Evolutionary conservation across 2,329 filamentous ascomycete species (phyloP).

Genomic region (Zarea fungicola): DNA sequence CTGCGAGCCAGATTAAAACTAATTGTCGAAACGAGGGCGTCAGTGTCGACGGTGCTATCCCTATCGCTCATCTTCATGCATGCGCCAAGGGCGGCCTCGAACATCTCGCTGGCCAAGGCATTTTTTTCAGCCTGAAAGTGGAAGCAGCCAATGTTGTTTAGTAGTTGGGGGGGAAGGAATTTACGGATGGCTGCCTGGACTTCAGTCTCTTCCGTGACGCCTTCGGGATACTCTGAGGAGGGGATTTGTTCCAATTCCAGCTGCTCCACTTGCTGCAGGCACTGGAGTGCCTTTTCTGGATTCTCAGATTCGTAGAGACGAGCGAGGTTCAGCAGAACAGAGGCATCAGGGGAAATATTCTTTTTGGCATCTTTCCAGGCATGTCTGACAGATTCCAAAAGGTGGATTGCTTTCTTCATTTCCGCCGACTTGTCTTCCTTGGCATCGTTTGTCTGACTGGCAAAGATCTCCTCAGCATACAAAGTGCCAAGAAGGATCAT

Average conservation of each 20-base stretch:
- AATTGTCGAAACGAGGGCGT: conserved; percentile 90
- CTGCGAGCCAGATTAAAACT: conserved; percentile 94
- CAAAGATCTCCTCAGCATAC: conserved; percentile 91
- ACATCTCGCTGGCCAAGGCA: conserved; percentile 74
- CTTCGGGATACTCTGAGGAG: conserved; percentile 60
- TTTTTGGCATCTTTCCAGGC: conserved; percentile 94
- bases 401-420: conserved; percentile 76
- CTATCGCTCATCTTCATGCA: conserved; percentile 77
- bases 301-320: conserved; percentile 81
- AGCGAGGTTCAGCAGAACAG: conserved; percentile 86
- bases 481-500: conserved; percentile 89
- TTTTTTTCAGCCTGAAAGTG: conserved; percentile 84
- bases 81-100: conserved; percentile 84
- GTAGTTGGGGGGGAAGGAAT: conserved; percentile 76
- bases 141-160: conserved; percentile 98
- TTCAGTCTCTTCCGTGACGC: conserved; percentile 50
- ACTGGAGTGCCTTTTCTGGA: conserved; percentile 88
- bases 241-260: conserved; percentile 77
- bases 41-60: conserved; percentile 72
- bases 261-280: conserved; percentile 86
- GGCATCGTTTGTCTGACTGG: conserved; percentile 61
- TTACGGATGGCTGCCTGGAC: conserved; percentile 63
- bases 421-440: conserved; percentile 87
- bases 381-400: conserved; percentile 77
- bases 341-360: conserved; percentile 72